These are phyloP conservation scores for Pneumocystis wakefieldiae DNA, from an alignment of 1,139 yeast species.

Conservation along the genomic window DNA sequence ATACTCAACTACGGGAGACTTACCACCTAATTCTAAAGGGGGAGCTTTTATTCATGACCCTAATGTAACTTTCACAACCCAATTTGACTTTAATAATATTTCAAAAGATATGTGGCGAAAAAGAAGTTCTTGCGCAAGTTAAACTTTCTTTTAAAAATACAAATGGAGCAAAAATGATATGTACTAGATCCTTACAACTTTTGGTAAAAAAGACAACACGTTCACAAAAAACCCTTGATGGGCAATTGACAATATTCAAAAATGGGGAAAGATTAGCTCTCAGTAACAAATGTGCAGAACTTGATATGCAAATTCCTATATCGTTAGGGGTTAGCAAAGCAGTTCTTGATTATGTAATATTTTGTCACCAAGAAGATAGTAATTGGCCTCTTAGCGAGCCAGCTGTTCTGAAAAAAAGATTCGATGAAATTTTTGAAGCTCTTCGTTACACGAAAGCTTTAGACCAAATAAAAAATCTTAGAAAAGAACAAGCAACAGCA, in stretches of 20 bases:
- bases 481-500: conserved; percentile 63
- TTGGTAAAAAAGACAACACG: conserved; percentile 44
- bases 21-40: conserved; percentile 91
- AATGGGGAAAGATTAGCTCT: conserved; percentile 57
- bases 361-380: conserved; percentile 96
- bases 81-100: neutral
- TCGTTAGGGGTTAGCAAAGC: conserved; percentile 81
- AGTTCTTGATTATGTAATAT: conserved; percentile 77
- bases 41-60: conserved; percentile 97
- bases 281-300: conserved; percentile 70
- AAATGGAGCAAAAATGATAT: conserved; percentile 64
- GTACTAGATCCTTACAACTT: conserved; percentile 72
- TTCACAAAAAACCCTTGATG: conserved; percentile 82
- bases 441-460: conserved; percentile 82
- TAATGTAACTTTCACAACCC: conserved; percentile 30
- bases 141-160: conserved; percentile 71
- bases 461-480: conserved; percentile 52
- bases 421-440: conserved; percentile 94
- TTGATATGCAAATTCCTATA: conserved; percentile 67
- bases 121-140: conserved; percentile 75
- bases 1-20: conserved; percentile 87
- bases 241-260: conserved; percentile 53
- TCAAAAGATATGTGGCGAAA: conserved; percentile 34
- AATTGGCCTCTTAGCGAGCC: conserved; percentile 96
- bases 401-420: conserved; percentile 68